Percentiles rank a stretch among this genome's conserved stretches.
These are phyloP conservation scores for Musa beccarii DNA, from an alignment of 176 grass and related monocot species.

Conservation along the genomic window DNA sequence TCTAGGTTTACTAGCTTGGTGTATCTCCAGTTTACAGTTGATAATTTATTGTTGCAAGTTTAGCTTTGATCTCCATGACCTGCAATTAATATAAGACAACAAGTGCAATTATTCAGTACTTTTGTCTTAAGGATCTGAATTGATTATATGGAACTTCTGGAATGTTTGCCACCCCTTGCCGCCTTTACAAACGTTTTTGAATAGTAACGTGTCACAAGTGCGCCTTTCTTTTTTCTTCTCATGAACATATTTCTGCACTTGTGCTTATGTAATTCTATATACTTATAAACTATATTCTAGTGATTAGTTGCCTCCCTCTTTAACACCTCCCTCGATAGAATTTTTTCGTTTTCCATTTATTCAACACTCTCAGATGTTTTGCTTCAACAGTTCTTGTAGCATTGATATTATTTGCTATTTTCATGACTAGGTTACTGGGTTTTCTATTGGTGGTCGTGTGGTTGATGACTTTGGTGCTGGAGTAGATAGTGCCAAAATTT, in stretches of 20 bases:
- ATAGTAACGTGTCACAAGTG: background rate
- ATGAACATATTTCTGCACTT: too few species aligned
- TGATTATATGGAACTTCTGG: too few species aligned
- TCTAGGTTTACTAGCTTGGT: too few species aligned
- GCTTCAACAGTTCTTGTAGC: background rate
- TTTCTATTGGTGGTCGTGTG: constrained; percentile 87
- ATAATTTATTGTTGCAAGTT: too few species aligned
- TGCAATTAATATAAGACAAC: too few species aligned
- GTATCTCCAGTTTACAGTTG: too few species aligned
- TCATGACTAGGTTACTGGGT: constrained; percentile 71
- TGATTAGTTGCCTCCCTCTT: background rate
- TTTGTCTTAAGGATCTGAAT: too few species aligned
- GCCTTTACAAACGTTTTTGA: background rate
- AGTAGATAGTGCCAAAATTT: constrained; percentile 68
- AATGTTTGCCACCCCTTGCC: background rate
- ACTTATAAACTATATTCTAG: background rate
- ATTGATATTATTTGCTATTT: background rate
- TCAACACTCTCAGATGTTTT: background rate
- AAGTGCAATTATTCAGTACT: too few species aligned
- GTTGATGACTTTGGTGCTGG: constrained; percentile 59
- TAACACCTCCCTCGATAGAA: background rate
- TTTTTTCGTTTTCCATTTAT: background rate
- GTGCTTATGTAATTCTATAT: too few species aligned
- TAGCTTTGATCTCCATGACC: too few species aligned
- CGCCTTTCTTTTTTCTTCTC: too few species aligned